Evolutionary conservation across 345 rosid species (phyloP).

Genomic region (Populus davidiana): DNA sequence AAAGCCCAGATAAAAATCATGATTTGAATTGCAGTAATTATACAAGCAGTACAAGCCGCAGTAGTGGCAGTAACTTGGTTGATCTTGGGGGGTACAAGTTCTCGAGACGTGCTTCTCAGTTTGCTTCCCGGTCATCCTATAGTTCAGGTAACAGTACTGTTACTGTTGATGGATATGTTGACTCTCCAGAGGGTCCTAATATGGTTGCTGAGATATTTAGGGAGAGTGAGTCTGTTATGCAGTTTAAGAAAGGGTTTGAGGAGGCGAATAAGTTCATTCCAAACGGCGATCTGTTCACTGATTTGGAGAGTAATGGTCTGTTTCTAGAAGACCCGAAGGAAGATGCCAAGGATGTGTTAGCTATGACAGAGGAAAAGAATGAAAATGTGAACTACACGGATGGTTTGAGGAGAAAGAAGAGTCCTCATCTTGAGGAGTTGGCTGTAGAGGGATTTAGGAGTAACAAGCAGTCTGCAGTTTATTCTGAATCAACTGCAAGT

Average conservation of each 20-base stretch:
- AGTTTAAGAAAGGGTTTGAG: conserved; percentile 55
- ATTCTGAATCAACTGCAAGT: conserved; percentile 21
- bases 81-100: conserved; percentile 24
- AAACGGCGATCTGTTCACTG: conserved; percentile 21
- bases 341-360: conserved; percentile 21
- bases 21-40: conserved; percentile 9
- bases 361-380: conserved; percentile 18
- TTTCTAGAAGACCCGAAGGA: conserved; percentile 26
- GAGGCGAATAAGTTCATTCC: conserved; percentile 66
- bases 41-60: conserved; percentile 11
- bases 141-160: conserved; percentile 14
- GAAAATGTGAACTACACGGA: conserved; percentile 12
- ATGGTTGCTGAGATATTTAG: conserved; percentile 37
- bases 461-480: conserved; percentile 30
- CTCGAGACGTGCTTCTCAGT: conserved; percentile 18
- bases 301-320: conserved; percentile 30
- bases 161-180: conserved; percentile 36
- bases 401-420: conserved; percentile 25
- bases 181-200: conserved; percentile 42
- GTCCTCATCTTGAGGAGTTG: conserved; percentile 20
- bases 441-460: conserved; percentile 25
- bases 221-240: conserved; percentile 44
- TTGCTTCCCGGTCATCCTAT: conserved; percentile 32
- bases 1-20: conserved; percentile 15
- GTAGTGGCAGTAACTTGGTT: conserved; percentile 11